These are phyloP conservation scores for Cryptococcus amylolentus DNA, from an alignment of 1,284 basidiomycete species.

Conservation along the genomic window DNA sequence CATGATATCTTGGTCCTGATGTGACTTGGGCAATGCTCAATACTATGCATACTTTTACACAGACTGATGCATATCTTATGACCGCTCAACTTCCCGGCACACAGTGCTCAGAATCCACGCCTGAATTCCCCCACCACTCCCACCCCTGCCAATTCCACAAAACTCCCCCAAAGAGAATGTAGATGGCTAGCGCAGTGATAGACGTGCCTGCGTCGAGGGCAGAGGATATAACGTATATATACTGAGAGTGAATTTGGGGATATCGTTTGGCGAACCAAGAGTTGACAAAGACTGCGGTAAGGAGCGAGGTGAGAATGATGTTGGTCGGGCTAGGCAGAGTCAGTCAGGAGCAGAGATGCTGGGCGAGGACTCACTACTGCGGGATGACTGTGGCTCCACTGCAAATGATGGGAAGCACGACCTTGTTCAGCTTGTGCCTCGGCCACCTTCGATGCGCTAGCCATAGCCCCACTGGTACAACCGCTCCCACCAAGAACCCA, in stretches of 20 bases:
- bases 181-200: constrained; percentile 52
- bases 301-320: constrained; percentile 52
- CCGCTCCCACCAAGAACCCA: constrained; percentile 52
- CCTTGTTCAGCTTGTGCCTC: constrained; percentile 40
- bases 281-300: constrained; percentile 49
- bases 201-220: constrained; percentile 53
- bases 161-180: constrained; percentile 47
- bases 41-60: no score
- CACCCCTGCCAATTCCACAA: constrained; percentile 33
- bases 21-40: no score
- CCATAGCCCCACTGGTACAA: constrained; percentile 49
- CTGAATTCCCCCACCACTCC: constrained; percentile 47
- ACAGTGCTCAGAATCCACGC: constrained; percentile 49
- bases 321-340: constrained; percentile 49
- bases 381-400: constrained; percentile 50
- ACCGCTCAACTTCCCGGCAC: constrained; percentile 29
- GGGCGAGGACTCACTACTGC: constrained; percentile 37
- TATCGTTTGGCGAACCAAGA: constrained; percentile 43
- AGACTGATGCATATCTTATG: no score
- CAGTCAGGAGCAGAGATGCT: neutral
- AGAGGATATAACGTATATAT: constrained; percentile 48
- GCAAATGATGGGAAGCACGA: constrained; percentile 54
- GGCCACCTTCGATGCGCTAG: constrained; percentile 51
- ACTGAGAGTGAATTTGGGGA: constrained; percentile 36
- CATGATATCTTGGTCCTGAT: no score